phyloP scores from a whole-genome alignment of 2,329 filamentous ascomycete genomes.

The Lithohypha guttulata region DNA sequence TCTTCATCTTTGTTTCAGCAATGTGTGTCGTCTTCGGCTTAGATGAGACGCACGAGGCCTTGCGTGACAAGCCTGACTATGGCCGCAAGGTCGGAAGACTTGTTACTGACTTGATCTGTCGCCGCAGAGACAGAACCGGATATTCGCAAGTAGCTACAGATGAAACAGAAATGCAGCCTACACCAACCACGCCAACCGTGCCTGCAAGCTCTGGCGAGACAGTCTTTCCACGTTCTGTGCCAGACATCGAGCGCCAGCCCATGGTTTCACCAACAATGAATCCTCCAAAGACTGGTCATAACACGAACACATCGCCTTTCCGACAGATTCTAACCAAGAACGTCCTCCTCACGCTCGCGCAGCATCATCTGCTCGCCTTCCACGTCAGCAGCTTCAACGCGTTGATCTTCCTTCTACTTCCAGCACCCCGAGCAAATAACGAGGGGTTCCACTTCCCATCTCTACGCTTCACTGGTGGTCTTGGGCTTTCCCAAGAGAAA shows the following conservation, averaged over 20 bases:
- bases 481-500: conserved; percentile 59
- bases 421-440: conserved; percentile 49
- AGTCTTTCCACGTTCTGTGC: background rate
- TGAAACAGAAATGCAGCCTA: conserved; percentile 21
- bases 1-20: conserved; percentile 47
- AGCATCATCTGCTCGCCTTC: conserved; percentile 59
- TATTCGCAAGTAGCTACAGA: conserved; percentile 28
- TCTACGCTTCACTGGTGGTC: conserved; percentile 58
- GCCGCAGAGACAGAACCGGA: conserved; percentile 19
- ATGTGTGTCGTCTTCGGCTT: conserved; percentile 51
- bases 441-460: conserved; percentile 21
- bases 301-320: conserved; percentile 31
- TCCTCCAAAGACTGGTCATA: conserved; percentile 26
- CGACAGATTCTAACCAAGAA: conserved; percentile 44
- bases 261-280: conserved; percentile 1
- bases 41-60: conserved; percentile 44
- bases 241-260: conserved; percentile 6
- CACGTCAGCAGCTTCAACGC: conserved; percentile 67
- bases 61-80: conserved; percentile 31
- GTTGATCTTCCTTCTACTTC: conserved; percentile 66
- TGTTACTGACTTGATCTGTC: conserved; percentile 24
- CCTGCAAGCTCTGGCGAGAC: background rate
- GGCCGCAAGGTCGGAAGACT: conserved; percentile 30
- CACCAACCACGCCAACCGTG: conserved; percentile 10
- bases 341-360: conserved; percentile 47